Percentiles rank a stretch among this genome's conserved stretches.
Conservation (phyloP, 306 rosid species). For the Ziziphus jujuba region DNA sequence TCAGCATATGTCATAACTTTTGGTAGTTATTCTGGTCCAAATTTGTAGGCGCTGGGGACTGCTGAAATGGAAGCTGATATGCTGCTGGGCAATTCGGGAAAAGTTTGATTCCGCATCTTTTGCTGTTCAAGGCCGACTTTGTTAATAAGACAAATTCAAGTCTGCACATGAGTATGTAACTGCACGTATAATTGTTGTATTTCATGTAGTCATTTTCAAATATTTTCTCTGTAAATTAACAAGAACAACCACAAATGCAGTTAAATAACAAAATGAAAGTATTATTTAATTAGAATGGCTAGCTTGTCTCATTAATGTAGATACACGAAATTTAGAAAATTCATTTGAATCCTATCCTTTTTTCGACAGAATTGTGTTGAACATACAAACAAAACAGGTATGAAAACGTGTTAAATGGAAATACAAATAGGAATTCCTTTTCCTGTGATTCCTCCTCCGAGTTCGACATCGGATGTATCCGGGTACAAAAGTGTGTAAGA, state of each 20-base stretch:
- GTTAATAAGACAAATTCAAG: conserved; percentile 8
- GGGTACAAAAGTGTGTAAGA: conserved; percentile 49
- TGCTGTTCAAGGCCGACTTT: conserved; percentile 48
- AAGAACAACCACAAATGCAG: neutral
- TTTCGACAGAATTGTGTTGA: neutral
- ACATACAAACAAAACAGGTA: neutral
- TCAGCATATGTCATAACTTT: conserved; percentile 16
- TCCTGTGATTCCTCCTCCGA: conserved; percentile 38
- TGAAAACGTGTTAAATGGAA: conserved; percentile 36
- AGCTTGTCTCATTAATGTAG: no score
- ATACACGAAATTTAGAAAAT: neutral
- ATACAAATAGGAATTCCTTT: conserved; percentile 62
- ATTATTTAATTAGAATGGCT: no score
- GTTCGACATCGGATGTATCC: conserved; percentile 37
- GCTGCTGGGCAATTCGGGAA: conserved; percentile 60
- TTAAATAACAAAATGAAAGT: neutral
- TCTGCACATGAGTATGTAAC: neutral
- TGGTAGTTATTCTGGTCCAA: conserved; percentile 21
- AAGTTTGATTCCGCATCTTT: conserved; percentile 51
- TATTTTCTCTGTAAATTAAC: no score
- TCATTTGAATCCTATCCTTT: neutral
- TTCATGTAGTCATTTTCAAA: no score
- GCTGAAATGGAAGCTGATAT: conserved; percentile 74
- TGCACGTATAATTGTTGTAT: no score
- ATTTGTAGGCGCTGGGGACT: conserved; percentile 80